A percentile compares a stretch with the other conserved stretches of the same genome.
phyloP scores from a whole-genome alignment of 2,329 filamentous ascomycete species.

The Paracamarosporium sp. region DNA sequence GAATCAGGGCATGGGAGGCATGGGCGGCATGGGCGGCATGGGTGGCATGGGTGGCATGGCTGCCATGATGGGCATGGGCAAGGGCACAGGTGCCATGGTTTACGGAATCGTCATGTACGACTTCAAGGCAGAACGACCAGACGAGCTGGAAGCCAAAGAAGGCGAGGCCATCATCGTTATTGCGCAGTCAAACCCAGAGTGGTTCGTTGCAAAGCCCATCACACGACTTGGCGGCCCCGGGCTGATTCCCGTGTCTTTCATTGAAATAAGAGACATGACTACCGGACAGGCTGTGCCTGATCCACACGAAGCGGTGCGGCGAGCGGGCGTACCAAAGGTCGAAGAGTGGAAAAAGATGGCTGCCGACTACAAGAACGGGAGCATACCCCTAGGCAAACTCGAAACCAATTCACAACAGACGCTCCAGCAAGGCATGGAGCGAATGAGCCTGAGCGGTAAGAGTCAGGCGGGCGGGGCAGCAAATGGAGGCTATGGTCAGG shows the following conservation, averaged over 20 bases:
- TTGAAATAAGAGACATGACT: constrained; percentile 94
- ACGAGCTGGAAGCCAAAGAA: constrained; percentile 93
- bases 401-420: constrained; percentile 62
- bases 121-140: constrained; percentile 92
- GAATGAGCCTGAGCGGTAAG: constrained; percentile 72
- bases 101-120: constrained; percentile 98
- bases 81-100: constrained; percentile 76
- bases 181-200: constrained; percentile 96
- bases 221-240: constrained; percentile 93
- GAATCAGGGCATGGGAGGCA: constrained; percentile 59
- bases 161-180: constrained; percentile 98
- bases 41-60: constrained; percentile 3
- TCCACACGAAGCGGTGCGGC: constrained; percentile 81
- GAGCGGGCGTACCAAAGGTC: constrained; percentile 89
- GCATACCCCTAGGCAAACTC: constrained; percentile 93
- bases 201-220: constrained; percentile 99
- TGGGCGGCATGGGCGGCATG: constrained; percentile 47
- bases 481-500: constrained; percentile 35
- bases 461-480: constrained; percentile 29
- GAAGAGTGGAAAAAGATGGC: constrained; percentile 99
- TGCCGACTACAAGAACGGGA: constrained; percentile 98
- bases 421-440: constrained; percentile 68
- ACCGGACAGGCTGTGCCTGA: constrained; percentile 83
- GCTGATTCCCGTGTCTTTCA: constrained; percentile 93
- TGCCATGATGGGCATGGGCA: constrained; percentile 53